Evolutionary conservation across 345 rosid species (phyloP).

Genomic region (Brassica juncea): DNA sequence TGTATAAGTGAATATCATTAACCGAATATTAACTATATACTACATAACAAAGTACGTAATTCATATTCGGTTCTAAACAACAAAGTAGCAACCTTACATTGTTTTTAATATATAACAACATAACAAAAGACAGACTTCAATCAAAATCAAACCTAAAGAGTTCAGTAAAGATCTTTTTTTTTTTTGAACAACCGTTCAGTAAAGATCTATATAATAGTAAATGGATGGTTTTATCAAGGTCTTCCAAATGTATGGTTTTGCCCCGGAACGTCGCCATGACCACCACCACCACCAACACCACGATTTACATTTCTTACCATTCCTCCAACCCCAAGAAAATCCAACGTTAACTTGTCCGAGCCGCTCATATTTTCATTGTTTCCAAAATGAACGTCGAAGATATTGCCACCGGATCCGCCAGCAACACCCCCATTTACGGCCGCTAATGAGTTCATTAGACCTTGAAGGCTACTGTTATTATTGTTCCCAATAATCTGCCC

Average conservation of each 20-base stretch:
- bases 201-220: background rate
- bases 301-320: slow-evolving; percentile 50
- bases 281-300: slow-evolving; percentile 11
- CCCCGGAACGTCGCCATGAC: slow-evolving; percentile 26
- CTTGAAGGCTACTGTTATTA: slow-evolving; percentile 56
- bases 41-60: background rate
- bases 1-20: too few species aligned
- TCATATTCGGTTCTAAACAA: background rate
- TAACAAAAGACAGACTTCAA: background rate
- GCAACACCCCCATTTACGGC: slow-evolving; percentile 27
- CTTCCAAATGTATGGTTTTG: slow-evolving; percentile 38
- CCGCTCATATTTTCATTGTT: slow-evolving; percentile 45
- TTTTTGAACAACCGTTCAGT: background rate
- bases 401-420: slow-evolving; percentile 35
- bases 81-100: slow-evolving; percentile 14
- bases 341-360: slow-evolving; percentile 69
- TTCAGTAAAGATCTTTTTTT: background rate
- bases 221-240: slow-evolving; percentile 19
- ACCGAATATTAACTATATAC: too few species aligned
- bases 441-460: slow-evolving; percentile 60
- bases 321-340: slow-evolving; percentile 84
- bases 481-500: slow-evolving; percentile 39
- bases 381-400: slow-evolving; percentile 36
- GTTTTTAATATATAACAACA: slow-evolving; percentile 8
- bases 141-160: slow-evolving; percentile 16